These are phyloP conservation scores for Scheffersomyces stipitis DNA, from an alignment of 805 yeast species.

Conservation along the genomic window DNA sequence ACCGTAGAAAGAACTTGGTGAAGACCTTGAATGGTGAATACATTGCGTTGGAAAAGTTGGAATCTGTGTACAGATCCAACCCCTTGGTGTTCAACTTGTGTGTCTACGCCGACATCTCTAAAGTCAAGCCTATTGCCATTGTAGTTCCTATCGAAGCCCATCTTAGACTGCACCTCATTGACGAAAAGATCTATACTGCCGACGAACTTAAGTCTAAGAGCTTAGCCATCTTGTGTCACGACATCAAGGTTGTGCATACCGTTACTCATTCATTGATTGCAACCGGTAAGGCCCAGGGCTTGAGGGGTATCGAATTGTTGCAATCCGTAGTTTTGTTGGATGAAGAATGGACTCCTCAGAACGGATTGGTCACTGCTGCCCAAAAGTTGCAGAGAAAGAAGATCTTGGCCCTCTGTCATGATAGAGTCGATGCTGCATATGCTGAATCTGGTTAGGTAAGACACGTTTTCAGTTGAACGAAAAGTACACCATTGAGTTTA, in stretches of 20 bases:
- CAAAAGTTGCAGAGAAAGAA: slow-evolving; percentile 94
- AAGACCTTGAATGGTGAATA: slow-evolving; percentile 97
- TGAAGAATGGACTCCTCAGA: slow-evolving; percentile 98
- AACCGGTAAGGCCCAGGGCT: slow-evolving; percentile 80
- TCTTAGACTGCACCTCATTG: slow-evolving; percentile 55
- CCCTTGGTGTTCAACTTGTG: slow-evolving; percentile 76
- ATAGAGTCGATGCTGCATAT: slow-evolving; percentile 68
- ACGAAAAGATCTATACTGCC: slow-evolving; percentile 48
- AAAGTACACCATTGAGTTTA: no score
- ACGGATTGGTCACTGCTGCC: slow-evolving; percentile 90
- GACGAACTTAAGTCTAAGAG: slow-evolving; percentile 45
- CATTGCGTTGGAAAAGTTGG: slow-evolving; percentile 93
- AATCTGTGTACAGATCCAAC: slow-evolving; percentile 85
- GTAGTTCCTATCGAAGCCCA: slow-evolving; percentile 76
- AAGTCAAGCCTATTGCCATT: slow-evolving; percentile 91
- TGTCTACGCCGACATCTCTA: slow-evolving; percentile 85
- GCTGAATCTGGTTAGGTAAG: slow-evolving; percentile 1
- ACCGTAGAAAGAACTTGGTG: slow-evolving; percentile 93
- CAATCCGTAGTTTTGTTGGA: slow-evolving; percentile 76
- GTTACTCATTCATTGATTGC: slow-evolving; percentile 60
- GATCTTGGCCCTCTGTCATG: slow-evolving; percentile 69
- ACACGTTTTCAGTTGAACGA: no score
- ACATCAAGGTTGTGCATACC: slow-evolving; percentile 53
- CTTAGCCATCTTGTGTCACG: slow-evolving; percentile 50
- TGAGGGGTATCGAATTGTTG: slow-evolving; percentile 81